phyloP scores from a whole-genome alignment of 163 green algal species.

The Scenedesmus sp. region DNA sequence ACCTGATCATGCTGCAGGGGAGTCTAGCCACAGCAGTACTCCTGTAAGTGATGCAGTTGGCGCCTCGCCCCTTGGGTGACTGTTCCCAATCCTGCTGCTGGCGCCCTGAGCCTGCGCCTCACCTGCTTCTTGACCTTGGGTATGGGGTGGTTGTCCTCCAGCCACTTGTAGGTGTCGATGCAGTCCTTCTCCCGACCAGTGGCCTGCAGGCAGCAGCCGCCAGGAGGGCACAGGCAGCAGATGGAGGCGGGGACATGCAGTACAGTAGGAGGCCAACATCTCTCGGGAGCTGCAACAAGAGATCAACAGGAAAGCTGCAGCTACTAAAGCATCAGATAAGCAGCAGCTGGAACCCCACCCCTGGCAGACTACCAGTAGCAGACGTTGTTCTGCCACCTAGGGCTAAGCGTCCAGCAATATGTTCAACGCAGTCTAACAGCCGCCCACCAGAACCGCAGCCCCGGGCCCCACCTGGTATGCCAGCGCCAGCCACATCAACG shows the following conservation, averaged over 20 bases:
- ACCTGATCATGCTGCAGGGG: too few relatives aligned
- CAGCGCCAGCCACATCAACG: slow-evolving; percentile 91
- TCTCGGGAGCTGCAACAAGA: too few relatives aligned
- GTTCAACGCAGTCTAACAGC: neutral
- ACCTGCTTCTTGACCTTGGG: slow-evolving; percentile 77
- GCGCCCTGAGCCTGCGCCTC: slow-evolving; percentile 69
- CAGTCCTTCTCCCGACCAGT: slow-evolving; percentile 78
- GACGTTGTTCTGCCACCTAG: too few relatives aligned
- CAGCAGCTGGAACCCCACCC: too few relatives aligned
- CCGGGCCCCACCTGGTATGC: slow-evolving; percentile 79
- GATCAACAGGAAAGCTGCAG: too few relatives aligned
- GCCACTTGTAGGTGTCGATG: slow-evolving; percentile 81
- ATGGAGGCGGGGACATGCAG: too few relatives aligned
- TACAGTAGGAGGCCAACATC: too few relatives aligned
- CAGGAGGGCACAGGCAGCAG: neutral
- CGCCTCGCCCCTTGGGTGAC: too few relatives aligned
- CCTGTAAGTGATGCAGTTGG: too few relatives aligned
- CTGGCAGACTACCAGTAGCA: neutral
- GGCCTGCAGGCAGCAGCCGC: slow-evolving; percentile 49
- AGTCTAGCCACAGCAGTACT: too few relatives aligned
- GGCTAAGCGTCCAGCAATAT: too few relatives aligned
- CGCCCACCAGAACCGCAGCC: neutral
- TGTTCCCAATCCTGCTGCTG: neutral
- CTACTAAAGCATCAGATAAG: neutral
- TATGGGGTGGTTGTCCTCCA: slow-evolving; percentile 86